Evolutionary conservation across 2,329 filamentous ascomycete species (phyloP).

Genomic region (Penicillium sclerotiorum): DNA sequence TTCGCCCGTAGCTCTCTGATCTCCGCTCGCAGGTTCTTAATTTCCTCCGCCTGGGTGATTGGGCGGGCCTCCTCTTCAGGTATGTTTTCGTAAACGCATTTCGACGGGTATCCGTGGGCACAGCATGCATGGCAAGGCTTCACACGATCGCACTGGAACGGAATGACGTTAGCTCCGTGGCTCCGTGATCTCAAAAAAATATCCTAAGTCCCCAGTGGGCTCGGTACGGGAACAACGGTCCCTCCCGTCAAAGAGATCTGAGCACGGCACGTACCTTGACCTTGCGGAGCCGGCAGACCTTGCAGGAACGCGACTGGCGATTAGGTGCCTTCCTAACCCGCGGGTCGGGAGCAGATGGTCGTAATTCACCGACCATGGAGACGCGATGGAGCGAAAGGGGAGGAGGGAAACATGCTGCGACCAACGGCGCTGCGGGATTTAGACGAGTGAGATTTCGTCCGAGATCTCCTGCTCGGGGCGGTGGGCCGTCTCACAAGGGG

Average conservation of each 20-base stretch:
- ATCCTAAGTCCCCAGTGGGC: no score
- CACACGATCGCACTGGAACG: constrained; percentile 39
- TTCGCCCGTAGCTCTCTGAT: constrained; percentile 34
- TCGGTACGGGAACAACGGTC: constrained; percentile 14
- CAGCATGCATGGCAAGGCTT: constrained; percentile 44
- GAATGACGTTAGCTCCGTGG: constrained; percentile 19
- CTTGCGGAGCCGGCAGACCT: constrained; percentile 42
- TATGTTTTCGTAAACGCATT: constrained; percentile 39
- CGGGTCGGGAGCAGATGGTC: constrained; percentile 20
- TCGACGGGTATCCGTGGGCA: constrained; percentile 42
- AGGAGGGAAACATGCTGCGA: constrained; percentile 18
- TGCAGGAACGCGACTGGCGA: constrained; percentile 42
- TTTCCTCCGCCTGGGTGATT: constrained; percentile 41
- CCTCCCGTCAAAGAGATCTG: constrained; percentile 23
- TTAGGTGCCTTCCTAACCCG: constrained; percentile 29
- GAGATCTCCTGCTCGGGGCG: constrained; percentile 29
- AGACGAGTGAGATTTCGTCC: constrained; percentile 34
- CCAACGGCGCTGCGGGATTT: constrained; percentile 34
- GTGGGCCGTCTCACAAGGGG: constrained; percentile 9
- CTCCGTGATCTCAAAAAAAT: no score
- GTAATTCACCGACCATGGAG: constrained; percentile 24
- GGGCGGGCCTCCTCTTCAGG: constrained; percentile 37
- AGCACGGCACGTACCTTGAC: constrained; percentile 39
- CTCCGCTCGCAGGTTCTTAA: constrained; percentile 37
- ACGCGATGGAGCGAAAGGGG: constrained; percentile 13